These are phyloP conservation scores for Chimonanthus praecox DNA, from an alignment of 164 flowering plant genomes.

Conservation along the genomic window DNA sequence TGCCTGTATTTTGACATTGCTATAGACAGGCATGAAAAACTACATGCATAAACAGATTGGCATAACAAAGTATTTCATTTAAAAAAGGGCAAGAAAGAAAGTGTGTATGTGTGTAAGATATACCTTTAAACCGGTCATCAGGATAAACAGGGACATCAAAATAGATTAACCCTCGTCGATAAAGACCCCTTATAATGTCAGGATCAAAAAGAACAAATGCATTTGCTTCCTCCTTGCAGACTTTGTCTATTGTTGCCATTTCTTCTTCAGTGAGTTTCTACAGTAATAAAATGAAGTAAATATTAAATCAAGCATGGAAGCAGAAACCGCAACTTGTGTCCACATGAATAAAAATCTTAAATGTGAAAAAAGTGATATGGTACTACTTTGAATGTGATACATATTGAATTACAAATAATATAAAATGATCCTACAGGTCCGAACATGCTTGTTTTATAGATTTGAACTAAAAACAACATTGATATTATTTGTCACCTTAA, in stretches of 20 bases:
- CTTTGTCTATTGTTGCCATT: constrained; percentile 86
- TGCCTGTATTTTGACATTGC: not conserved
- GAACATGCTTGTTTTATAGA: not conserved
- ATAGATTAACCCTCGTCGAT: constrained; percentile 76
- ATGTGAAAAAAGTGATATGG: not conserved
- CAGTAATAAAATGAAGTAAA: not conserved
- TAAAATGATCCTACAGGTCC: not conserved
- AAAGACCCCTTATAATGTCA: constrained; percentile 71
- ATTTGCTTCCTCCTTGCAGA: constrained; percentile 98
- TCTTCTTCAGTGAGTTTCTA: constrained; percentile 98
- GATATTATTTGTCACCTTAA: constrained; percentile 51
- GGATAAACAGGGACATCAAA: constrained; percentile 97
- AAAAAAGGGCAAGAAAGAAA: not conserved
- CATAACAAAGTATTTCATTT: no score
- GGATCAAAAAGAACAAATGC: constrained; percentile 87
- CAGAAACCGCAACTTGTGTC: not conserved
- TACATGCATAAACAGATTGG: not conserved
- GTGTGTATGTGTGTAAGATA: not conserved
- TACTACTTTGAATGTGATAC: not conserved
- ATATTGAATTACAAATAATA: not conserved
- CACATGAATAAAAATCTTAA: not conserved
- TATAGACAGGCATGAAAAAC: not conserved
- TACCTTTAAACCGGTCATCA: constrained; percentile 97
- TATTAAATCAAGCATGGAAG: not conserved
- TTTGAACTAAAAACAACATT: not conserved